Conservation (phyloP, 164 flowering plant species). For the Macadamia integrifolia region DNA sequence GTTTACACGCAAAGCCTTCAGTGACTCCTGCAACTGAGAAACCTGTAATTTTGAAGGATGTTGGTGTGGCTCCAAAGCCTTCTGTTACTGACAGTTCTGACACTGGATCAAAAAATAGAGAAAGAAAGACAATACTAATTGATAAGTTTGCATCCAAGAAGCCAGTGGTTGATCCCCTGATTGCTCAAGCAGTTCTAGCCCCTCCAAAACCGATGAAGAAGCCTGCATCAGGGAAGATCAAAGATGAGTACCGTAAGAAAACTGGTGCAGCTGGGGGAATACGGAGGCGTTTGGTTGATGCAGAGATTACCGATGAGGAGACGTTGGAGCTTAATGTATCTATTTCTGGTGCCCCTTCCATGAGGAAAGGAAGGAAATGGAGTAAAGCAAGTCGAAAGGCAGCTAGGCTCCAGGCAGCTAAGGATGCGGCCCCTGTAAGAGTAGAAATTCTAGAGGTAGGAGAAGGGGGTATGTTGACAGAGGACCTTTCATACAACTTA, state of each 20-base stretch:
- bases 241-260: constrained; percentile 61
- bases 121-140: constrained; percentile 67
- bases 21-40: constrained; percentile 49
- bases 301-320: constrained; percentile 56
- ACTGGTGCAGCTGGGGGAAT: constrained; percentile 40
- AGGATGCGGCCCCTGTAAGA: constrained; percentile 80
- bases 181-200: constrained; percentile 57
- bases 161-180: constrained; percentile 54
- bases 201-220: constrained; percentile 59
- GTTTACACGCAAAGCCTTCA: constrained; percentile 57
- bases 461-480: constrained; percentile 75
- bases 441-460: constrained; percentile 90
- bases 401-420: constrained; percentile 75
- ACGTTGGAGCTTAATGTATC: constrained; percentile 51
- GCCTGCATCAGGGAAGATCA: constrained; percentile 44
- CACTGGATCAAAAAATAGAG: constrained; percentile 28
- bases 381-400: constrained; percentile 85
- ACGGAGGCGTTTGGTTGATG: constrained; percentile 44
- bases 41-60: constrained; percentile 71
- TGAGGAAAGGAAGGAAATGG: constrained; percentile 84
- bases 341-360: constrained; percentile 47
- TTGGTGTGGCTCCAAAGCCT: constrained; percentile 49
- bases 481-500: constrained; percentile 75
- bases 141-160: constrained; percentile 88
- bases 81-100: constrained; percentile 22